A percentile compares a stretch with the other conserved stretches of the same genome.
Evolutionary conservation across 208 protist genomes (phyloP).

Genomic region (Angomonas deanei): DNA sequence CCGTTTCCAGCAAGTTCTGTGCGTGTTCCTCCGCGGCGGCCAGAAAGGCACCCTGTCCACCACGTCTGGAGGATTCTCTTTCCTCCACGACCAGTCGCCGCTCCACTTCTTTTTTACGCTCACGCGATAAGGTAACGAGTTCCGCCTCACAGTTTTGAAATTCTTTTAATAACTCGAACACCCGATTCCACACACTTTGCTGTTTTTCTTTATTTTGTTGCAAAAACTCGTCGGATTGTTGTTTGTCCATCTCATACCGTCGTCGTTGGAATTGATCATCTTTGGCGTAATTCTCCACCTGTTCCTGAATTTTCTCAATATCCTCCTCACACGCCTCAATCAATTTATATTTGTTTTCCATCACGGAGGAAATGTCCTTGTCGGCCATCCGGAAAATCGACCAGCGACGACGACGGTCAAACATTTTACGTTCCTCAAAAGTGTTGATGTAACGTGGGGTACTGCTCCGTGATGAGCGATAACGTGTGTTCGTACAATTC

Average conservation of each 20-base stretch:
- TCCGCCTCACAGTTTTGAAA: slow-evolving; percentile 64
- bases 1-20: slow-evolving; percentile 72
- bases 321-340: slow-evolving; percentile 89
- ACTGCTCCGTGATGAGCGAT: slow-evolving; percentile 81
- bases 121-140: slow-evolving; percentile 45
- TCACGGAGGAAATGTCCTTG: slow-evolving; percentile 83
- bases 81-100: slow-evolving; percentile 79
- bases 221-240: slow-evolving; percentile 68
- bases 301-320: slow-evolving; percentile 72
- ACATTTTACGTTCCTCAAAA: slow-evolving; percentile 68
- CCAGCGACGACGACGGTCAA: slow-evolving; percentile 82
- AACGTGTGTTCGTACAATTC: slow-evolving; percentile 86
- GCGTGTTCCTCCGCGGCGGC: slow-evolving; percentile 62
- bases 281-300: slow-evolving; percentile 81
- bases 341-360: slow-evolving; percentile 80
- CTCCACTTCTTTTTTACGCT: slow-evolving; percentile 72
- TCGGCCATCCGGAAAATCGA: slow-evolving; percentile 89
- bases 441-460: slow-evolving; percentile 81
- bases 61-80: slow-evolving; percentile 73
- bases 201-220: slow-evolving; percentile 89
- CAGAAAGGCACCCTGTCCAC: slow-evolving; percentile 76
- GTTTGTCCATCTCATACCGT: slow-evolving; percentile 73
- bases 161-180: slow-evolving; percentile 76
- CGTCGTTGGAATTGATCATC: slow-evolving; percentile 78
- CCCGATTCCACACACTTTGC: slow-evolving; percentile 83